phyloP scores from a whole-genome alignment of 2,329 filamentous ascomycete species.

The Zasmidium angulare region DNA sequence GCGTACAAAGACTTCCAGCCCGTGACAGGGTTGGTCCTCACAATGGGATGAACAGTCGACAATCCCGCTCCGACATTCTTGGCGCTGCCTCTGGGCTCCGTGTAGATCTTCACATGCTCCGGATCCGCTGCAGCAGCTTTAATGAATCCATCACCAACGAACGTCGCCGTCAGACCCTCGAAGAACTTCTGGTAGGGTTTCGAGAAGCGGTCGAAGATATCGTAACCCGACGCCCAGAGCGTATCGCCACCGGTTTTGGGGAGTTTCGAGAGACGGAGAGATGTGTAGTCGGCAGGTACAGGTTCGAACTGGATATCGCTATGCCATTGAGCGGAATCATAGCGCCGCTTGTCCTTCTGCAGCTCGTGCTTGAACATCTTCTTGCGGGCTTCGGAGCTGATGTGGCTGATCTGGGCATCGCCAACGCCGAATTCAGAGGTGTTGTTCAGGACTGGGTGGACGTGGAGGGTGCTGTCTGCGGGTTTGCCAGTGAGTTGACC shows the following conservation, averaged over 20 bases:
- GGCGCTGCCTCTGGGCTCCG: conserved; percentile 24
- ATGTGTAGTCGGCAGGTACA: conserved; percentile 63
- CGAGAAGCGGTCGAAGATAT: conserved; percentile 65
- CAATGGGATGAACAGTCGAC: conserved; percentile 46
- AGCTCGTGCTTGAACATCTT: conserved; percentile 42
- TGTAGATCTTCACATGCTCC: conserved; percentile 24
- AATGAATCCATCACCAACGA: conserved; percentile 35
- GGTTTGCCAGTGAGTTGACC: conserved; percentile 62
- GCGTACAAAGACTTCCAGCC: conserved; percentile 63
- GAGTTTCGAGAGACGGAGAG: conserved; percentile 57
- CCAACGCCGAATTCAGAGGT: conserved; percentile 51
- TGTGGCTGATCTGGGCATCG: conserved; percentile 64
- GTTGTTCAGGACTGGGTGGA: conserved; percentile 60
- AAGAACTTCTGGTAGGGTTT: conserved; percentile 58
- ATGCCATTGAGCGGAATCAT: conserved; percentile 43
- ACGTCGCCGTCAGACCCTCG: conserved; percentile 59
- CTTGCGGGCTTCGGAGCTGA: conserved; percentile 57
- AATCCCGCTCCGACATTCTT: conserved; percentile 25
- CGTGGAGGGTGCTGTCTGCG: conserved; percentile 57
- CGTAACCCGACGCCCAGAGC: conserved; percentile 67
- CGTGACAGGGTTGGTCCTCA: conserved; percentile 61
- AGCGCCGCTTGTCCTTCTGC: conserved; percentile 22
- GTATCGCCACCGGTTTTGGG: conserved; percentile 59
- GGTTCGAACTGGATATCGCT: conserved; percentile 67
- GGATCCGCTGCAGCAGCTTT: conserved; percentile 29